These are phyloP conservation scores for Oemleria cerasiformis DNA, from an alignment of 306 rosid species.

Conservation along the genomic window DNA sequence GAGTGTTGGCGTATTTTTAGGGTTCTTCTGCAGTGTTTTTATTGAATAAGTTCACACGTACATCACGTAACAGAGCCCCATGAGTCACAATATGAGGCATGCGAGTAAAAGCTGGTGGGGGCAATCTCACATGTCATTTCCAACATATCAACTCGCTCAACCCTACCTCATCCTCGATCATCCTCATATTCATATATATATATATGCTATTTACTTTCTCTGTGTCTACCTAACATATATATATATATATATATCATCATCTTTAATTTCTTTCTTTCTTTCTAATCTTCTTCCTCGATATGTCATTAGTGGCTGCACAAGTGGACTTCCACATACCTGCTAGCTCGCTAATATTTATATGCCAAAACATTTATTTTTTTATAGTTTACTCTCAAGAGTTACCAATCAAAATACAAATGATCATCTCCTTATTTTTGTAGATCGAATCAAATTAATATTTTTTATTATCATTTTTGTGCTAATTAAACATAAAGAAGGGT, in stretches of 20 bases:
- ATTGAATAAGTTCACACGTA: not conserved
- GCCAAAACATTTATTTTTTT: not conserved
- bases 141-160: not conserved
- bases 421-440: too few relatives aligned
- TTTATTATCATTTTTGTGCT: too few relatives aligned
- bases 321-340: conserved; percentile 1
- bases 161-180: too few relatives aligned
- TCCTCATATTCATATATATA: too few relatives aligned
- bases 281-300: not conserved
- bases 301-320: not conserved
- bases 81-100: not conserved
- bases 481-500: not conserved
- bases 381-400: too few relatives aligned
- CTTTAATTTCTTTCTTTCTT: not conserved
- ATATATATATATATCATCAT: not conserved
- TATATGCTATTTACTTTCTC: not conserved
- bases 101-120: conserved; percentile 15
- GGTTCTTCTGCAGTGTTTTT: not conserved
- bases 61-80: not conserved
- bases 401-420: too few relatives aligned
- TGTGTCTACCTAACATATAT: not conserved
- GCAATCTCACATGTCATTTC: conserved; percentile 10
- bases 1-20: conserved; percentile 8
- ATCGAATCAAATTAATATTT: too few relatives aligned
- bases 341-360: not conserved